These are phyloP conservation scores for Pseudozyma hubeiensis DNA, from an alignment of 1,284 basidiomycete species.

Conservation along the genomic window DNA sequence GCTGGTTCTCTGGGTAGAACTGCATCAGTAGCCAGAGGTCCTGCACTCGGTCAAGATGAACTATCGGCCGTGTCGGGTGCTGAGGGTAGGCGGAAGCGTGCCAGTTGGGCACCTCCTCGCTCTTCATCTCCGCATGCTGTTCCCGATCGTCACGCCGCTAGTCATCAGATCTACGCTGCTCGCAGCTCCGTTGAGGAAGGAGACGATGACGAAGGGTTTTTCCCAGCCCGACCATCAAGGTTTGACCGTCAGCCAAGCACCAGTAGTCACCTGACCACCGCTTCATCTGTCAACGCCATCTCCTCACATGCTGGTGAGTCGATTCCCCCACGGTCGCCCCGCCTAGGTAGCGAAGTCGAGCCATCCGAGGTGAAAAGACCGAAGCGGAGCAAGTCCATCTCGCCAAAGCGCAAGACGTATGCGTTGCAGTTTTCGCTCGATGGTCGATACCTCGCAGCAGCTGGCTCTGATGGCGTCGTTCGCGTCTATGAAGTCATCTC, in stretches of 20 bases:
- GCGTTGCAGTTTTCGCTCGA: slow-evolving; percentile 67
- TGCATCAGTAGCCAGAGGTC: slow-evolving; percentile 5
- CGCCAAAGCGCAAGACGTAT: slow-evolving; percentile 61
- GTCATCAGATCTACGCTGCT: neutral
- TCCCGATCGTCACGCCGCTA: neutral
- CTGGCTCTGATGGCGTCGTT: slow-evolving; percentile 68
- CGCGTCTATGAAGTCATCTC: slow-evolving; percentile 59
- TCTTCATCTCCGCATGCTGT: slow-evolving; percentile 21
- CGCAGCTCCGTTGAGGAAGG: slow-evolving; percentile 9
- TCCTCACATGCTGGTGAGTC: slow-evolving; percentile 9
- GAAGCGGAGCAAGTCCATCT: slow-evolving; percentile 11
- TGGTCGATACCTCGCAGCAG: slow-evolving; percentile 67
- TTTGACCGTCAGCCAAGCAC: slow-evolving; percentile 29
- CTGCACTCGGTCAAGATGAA: slow-evolving; percentile 12
- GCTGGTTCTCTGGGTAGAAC: neutral
- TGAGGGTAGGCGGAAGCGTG: slow-evolving; percentile 15
- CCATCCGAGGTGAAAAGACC: slow-evolving; percentile 1
- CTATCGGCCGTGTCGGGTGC: neutral
- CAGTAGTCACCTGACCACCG: slow-evolving; percentile 17
- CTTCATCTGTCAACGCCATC: slow-evolving; percentile 10
- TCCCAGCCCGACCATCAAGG: neutral
- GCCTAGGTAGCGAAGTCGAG: slow-evolving; percentile 11
- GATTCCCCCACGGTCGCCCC: slow-evolving; percentile 22
- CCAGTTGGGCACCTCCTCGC: slow-evolving; percentile 15
- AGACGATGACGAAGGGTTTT: neutral